A percentile compares a stretch with the other conserved stretches of the same genome.
These are phyloP conservation scores for Kuraishia ogatae DNA, from an alignment of 805 yeast genomes.

Conservation along the genomic window DNA sequence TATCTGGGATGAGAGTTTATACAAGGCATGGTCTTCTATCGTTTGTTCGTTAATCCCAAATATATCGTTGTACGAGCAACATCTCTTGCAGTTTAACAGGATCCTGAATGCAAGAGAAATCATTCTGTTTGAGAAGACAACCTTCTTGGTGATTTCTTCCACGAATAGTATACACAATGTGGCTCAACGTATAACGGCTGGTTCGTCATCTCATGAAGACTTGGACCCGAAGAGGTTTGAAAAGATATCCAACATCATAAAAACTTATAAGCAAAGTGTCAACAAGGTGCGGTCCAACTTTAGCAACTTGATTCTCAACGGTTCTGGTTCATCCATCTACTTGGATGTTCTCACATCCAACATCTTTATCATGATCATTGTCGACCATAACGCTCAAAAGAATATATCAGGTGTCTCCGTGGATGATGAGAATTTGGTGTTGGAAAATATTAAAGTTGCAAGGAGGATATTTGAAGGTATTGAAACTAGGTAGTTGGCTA, in stretches of 20 bases:
- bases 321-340: conserved; percentile 24
- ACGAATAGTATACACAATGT: conserved; percentile 24
- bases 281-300: conserved; percentile 82
- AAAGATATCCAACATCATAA: conserved; percentile 87
- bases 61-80: conserved; percentile 69
- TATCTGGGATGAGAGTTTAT: conserved; percentile 93
- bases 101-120: conserved; percentile 83
- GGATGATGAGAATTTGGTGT: conserved; percentile 23
- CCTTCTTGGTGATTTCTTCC: conserved; percentile 74
- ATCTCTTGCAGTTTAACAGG: conserved; percentile 62
- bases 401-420: conserved; percentile 9
- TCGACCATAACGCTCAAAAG: conserved; percentile 17
- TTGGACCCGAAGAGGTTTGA: conserved; percentile 92
- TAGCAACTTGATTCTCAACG: conserved; percentile 66
- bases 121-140: conserved; percentile 85
- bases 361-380: conserved; percentile 28
- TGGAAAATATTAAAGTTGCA: conserved; percentile 26
- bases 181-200: neutral
- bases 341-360: conserved; percentile 25
- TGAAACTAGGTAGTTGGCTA: conserved; percentile 5
- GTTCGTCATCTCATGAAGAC: conserved; percentile 4
- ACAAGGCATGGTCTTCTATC: conserved; percentile 95
- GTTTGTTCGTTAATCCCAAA: conserved; percentile 94
- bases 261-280: conserved; percentile 89
- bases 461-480: conserved; percentile 22